These are phyloP conservation scores for Chlorella vulgaris DNA, from an alignment of 139 green algal genomes.

Conservation along the genomic window DNA sequence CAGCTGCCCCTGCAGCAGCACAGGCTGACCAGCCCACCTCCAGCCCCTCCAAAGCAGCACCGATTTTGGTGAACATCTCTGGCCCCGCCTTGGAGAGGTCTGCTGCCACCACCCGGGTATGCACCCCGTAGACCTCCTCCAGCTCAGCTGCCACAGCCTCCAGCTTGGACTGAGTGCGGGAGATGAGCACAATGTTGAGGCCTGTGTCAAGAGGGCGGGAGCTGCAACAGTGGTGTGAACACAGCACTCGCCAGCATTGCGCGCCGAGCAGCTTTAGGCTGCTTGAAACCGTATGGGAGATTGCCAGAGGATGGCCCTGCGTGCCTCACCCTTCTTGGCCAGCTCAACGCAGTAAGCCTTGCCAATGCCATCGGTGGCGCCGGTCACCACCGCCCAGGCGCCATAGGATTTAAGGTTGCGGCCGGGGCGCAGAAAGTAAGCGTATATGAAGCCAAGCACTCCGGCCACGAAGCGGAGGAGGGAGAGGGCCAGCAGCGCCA, in stretches of 20 bases:
- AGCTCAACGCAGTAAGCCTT: conserved; percentile 67
- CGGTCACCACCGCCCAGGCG: conserved; percentile 79
- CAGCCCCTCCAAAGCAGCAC: conserved; percentile 35
- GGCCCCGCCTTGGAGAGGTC: conserved; percentile 55
- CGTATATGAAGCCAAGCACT: conserved; percentile 32
- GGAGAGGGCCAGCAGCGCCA: not conserved
- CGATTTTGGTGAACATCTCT: conserved; percentile 32
- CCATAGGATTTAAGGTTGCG: conserved; percentile 60
- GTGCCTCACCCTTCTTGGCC: conserved; percentile 33
- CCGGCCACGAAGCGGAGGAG: not conserved
- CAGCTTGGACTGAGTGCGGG: conserved; percentile 71
- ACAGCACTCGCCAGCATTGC: too few relatives aligned
- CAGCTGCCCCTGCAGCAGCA: not conserved
- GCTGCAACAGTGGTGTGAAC: too few relatives aligned
- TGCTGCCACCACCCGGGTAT: conserved; percentile 46
- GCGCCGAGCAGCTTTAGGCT: too few relatives aligned
- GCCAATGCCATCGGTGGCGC: conserved; percentile 85
- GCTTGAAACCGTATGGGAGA: too few relatives aligned
- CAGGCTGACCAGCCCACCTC: conserved; percentile 37
- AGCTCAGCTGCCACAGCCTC: conserved; percentile 54
- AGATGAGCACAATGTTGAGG: conserved; percentile 80
- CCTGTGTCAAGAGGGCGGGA: conserved; percentile 32
- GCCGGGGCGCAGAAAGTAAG: conserved; percentile 61
- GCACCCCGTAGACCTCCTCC: conserved; percentile 52
- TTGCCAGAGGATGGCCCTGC: not conserved